Conservation (phyloP, 306 rosid genomes). For the Cicer judaicum region DNA sequence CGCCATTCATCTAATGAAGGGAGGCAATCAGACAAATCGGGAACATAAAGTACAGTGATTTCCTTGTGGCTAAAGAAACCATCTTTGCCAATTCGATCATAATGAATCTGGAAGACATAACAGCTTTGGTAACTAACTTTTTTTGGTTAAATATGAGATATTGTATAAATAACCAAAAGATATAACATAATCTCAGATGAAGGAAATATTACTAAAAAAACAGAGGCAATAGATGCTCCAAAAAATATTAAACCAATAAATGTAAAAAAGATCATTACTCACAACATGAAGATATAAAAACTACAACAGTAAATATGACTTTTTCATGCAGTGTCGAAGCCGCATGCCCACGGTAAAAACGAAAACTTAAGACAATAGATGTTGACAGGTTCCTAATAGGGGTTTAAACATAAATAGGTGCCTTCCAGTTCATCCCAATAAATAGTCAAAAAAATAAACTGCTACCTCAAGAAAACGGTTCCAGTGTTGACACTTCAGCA, state of each 20-base stretch:
- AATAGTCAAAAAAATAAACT: slow-evolving; percentile 5
- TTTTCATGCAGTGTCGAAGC: neutral
- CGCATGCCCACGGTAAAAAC: neutral
- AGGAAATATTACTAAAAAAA: slow-evolving; percentile 10
- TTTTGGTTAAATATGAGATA: neutral
- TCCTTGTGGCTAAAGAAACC: slow-evolving; percentile 96
- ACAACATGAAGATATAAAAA: slow-evolving; percentile 5
- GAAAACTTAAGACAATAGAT: neutral
- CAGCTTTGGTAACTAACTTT: slow-evolving; percentile 32
- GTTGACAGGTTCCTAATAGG: neutral
- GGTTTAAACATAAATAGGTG: neutral
- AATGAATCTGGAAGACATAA: slow-evolving; percentile 76
- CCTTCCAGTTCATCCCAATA: slow-evolving; percentile 9
- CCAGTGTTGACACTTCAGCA: slow-evolving; percentile 84
- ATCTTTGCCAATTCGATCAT: slow-evolving; percentile 86
- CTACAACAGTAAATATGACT: slow-evolving; percentile 1
- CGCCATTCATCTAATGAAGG: slow-evolving; percentile 85
- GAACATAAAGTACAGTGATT: slow-evolving; percentile 83
- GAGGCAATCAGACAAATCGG: slow-evolving; percentile 89
- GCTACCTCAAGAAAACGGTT: slow-evolving; percentile 93
- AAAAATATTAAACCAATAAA: slow-evolving; percentile 3
- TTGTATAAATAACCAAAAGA: neutral
- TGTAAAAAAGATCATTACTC: neutral
- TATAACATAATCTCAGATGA: slow-evolving; percentile 5
- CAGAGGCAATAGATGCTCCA: neutral